Conservation (phyloP, 179 eudicot genomes). For the Carnegiea gigantea region DNA sequence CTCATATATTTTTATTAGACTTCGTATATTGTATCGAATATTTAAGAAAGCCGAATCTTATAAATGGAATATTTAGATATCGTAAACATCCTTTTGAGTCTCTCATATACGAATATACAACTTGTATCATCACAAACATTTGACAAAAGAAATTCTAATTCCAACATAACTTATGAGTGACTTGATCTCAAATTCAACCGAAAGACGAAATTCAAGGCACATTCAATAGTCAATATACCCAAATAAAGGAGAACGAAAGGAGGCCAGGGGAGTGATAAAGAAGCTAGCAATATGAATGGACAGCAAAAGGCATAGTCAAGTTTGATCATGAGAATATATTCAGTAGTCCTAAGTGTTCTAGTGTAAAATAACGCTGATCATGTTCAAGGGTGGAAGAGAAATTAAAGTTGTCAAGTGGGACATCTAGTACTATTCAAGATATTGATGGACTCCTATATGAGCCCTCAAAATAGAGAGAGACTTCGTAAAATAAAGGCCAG, state of each 20-base stretch:
- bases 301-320: constrained; percentile 23
- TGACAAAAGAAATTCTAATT: not conserved
- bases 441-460: constrained; percentile 13
- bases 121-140: not conserved
- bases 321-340: constrained; percentile 20
- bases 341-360: constrained; percentile 1
- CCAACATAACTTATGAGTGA: no score
- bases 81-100: no score
- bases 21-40: no score
- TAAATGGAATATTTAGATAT: no score
- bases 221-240: constrained; percentile 2
- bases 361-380: not conserved
- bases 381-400: not conserved
- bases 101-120: not conserved
- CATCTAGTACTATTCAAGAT: constrained; percentile 7
- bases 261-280: constrained; percentile 4
- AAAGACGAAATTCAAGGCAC: constrained; percentile 5
- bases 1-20: no score
- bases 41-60: no score
- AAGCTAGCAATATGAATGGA: constrained; percentile 33
- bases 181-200: not conserved
- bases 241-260: constrained; percentile 5
- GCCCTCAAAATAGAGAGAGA: constrained; percentile 7
- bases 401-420: constrained; percentile 21
- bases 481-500: not conserved